These are phyloP conservation scores for Entamoeba dispar DNA, from an alignment of 208 protist species.

Conservation along the genomic window DNA sequence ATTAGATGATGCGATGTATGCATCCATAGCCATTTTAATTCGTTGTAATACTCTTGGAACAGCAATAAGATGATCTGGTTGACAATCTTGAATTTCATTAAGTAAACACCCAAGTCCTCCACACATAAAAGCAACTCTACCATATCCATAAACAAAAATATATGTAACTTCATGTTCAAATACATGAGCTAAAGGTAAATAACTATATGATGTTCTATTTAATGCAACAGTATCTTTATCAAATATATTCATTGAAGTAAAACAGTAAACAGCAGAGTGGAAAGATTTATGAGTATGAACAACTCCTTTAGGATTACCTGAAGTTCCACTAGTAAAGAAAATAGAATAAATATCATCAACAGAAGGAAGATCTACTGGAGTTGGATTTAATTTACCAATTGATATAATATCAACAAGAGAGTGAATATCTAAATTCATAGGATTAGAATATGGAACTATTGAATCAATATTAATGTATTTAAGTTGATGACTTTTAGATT, in stretches of 20 bases:
- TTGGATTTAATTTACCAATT: neutral
- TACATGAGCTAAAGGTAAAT: neutral
- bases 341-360: constrained; percentile 6
- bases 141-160: neutral
- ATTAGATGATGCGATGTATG: neutral
- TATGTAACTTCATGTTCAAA: constrained; percentile 4
- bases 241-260: neutral
- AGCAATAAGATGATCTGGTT: neutral
- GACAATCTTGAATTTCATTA: neutral
- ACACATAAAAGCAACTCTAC: neutral
- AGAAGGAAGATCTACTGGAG: neutral
- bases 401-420: neutral
- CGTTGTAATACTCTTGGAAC: neutral
- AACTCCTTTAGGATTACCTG: constrained; percentile 21
- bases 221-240: neutral
- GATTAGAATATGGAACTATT: neutral
- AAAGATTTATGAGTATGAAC: constrained; percentile 8
- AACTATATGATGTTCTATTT: neutral
- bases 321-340: constrained; percentile 24
- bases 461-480: neutral
- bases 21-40: neutral
- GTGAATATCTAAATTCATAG: neutral
- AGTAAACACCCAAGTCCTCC: neutral
- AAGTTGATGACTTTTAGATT: neutral
- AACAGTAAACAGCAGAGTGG: neutral